A percentile compares a stretch with the other conserved stretches of the same genome.
phyloP scores from a whole-genome alignment of 305 asterid genomes.

The Solanum hybrid region DNA sequence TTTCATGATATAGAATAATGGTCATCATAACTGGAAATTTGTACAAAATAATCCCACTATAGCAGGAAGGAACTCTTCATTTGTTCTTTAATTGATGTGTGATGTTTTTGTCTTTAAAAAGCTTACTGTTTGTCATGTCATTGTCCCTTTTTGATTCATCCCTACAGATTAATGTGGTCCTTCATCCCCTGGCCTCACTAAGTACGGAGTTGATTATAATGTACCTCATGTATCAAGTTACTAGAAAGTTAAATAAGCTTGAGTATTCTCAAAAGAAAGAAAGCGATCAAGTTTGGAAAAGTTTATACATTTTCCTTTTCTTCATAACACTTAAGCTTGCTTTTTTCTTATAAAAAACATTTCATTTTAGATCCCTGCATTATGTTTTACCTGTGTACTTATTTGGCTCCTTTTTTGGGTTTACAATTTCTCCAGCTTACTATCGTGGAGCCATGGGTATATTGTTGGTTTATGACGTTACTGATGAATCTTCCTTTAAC shows the following conservation, averaged over 20 bases:
- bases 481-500: slow-evolving; percentile 17
- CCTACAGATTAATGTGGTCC: neutral
- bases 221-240: neutral
- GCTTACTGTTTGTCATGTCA: neutral
- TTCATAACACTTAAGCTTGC: neutral
- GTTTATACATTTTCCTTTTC: neutral
- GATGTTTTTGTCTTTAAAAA: neutral
- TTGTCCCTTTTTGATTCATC: neutral
- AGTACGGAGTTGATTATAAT: neutral
- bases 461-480: slow-evolving; percentile 10
- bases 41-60: neutral
- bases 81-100: neutral
- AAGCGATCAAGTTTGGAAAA: neutral
- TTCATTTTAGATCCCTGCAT: neutral
- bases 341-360: neutral
- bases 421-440: slow-evolving; percentile 8
- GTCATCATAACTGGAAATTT: neutral
- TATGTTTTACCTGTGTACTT: neutral
- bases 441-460: slow-evolving; percentile 15
- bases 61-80: neutral
- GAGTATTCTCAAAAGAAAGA: neutral
- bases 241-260: neutral
- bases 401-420: neutral
- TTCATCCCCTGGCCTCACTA: neutral
- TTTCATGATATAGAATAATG: neutral